Conservation (phyloP, 352 stramenopile species). For the Phytopythium litorale region DNA sequence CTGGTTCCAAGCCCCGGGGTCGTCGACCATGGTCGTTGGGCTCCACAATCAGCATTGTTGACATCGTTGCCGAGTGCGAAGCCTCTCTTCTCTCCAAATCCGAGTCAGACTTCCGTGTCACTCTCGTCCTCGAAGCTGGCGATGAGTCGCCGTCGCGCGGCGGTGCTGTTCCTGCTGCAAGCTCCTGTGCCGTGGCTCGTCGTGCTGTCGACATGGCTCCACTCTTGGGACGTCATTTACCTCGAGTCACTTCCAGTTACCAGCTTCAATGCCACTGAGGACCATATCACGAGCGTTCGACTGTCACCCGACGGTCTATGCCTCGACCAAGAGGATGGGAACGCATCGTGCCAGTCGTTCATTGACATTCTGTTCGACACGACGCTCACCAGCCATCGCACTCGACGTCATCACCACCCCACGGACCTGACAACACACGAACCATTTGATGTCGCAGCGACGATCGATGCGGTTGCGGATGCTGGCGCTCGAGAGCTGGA, state of each 20-base stretch:
- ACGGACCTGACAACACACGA: not conserved
- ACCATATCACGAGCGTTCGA: constrained; percentile 17
- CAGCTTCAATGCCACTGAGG: not conserved
- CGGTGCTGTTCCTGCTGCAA: constrained; percentile 23
- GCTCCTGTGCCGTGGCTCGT: constrained; percentile 23
- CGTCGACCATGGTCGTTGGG: not conserved
- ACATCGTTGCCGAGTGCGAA: not conserved
- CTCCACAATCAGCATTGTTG: not conserved
- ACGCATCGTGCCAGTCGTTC: constrained; percentile 35
- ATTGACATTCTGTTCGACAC: constrained; percentile 30
- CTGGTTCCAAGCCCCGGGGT: not conserved
- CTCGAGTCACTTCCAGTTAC: constrained; percentile 7
- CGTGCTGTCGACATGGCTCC: constrained; percentile 18
- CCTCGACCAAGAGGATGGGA: constrained; percentile 25
- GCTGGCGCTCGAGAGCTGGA: constrained; percentile 9
- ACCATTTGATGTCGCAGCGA: not conserved
- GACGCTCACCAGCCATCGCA: not conserved
- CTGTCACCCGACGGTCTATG: constrained; percentile 51
- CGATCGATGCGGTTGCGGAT: not conserved
- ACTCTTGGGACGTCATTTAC: constrained; percentile 33
- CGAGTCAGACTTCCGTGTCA: too few relatives aligned
- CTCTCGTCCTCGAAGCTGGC: not conserved
- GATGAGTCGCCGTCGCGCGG: not conserved
- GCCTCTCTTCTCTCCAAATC: too few relatives aligned
- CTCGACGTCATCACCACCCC: not conserved